These are phyloP conservation scores for Chaetomium sp. DNA, from an alignment of 2,329 filamentous ascomycete genomes.

Conservation along the genomic window DNA sequence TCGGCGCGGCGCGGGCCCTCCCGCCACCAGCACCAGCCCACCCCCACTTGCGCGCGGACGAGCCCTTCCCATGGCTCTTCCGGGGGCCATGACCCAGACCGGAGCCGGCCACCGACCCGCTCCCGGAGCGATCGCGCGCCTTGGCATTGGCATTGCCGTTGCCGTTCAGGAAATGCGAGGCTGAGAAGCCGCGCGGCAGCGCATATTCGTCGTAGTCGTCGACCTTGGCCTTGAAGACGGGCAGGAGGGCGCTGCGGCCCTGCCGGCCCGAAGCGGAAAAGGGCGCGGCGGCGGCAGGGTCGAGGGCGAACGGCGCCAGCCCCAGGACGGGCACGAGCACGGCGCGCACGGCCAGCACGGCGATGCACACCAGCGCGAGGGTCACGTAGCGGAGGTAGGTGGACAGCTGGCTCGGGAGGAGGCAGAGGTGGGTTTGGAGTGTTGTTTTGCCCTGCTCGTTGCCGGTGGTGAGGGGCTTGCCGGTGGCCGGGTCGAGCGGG, in stretches of 20 bases:
- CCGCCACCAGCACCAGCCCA: constrained; percentile 43
- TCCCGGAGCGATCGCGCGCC: constrained; percentile 16
- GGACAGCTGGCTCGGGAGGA: constrained; percentile 83
- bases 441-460: constrained; percentile 54
- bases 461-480: constrained; percentile 48
- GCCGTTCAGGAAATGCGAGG: constrained; percentile 18
- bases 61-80: constrained; percentile 34
- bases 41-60: constrained; percentile 44
- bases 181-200: constrained; percentile 30
- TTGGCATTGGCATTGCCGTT: background rate
- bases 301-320: constrained; percentile 57
- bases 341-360: constrained; percentile 56
- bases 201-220: constrained; percentile 49
- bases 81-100: constrained; percentile 22
- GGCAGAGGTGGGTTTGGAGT: constrained; percentile 84
- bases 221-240: constrained; percentile 57
- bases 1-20: constrained; percentile 44
- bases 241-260: constrained; percentile 40
- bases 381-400: constrained; percentile 79
- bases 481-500: constrained; percentile 66
- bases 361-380: constrained; percentile 58
- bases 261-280: background rate
- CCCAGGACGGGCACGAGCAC: constrained; percentile 59
- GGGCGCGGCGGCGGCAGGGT: constrained; percentile 28
- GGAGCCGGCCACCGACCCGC: background rate